Percentiles rank a stretch among this genome's conserved stretches.
These are phyloP conservation scores for Alternaria arbusti DNA, from an alignment of 2,329 filamentous ascomycete genomes.

Conservation along the genomic window DNA sequence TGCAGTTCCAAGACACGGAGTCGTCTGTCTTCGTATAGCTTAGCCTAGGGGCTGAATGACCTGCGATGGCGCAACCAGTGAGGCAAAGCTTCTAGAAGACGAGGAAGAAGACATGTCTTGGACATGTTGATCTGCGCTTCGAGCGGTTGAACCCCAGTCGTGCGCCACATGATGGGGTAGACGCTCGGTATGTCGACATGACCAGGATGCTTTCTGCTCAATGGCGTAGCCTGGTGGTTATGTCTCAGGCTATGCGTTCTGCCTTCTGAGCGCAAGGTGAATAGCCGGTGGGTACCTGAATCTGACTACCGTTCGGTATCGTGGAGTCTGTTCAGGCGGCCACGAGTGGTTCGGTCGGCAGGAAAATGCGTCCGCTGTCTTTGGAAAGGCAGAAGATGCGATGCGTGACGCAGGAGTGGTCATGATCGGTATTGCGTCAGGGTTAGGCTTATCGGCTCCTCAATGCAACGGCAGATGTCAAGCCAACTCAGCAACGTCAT, in stretches of 20 bases:
- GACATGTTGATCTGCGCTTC: conserved; percentile 12
- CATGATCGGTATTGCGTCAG: not conserved
- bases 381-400: not conserved
- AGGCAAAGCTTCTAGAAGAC: conserved; percentile 7
- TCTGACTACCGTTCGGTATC: conserved; percentile 5
- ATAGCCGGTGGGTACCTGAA: conserved; percentile 24
- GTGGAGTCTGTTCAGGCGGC: not conserved
- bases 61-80: not conserved
- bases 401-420: not conserved
- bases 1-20: not conserved
- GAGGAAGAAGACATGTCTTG: not conserved
- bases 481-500: not conserved
- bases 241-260: not conserved
- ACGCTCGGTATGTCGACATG: not conserved
- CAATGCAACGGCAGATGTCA: not conserved
- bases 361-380: not conserved
- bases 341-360: conserved; percentile 6
- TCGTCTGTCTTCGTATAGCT: not conserved
- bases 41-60: not conserved
- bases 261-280: not conserved
- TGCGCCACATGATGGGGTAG: conserved; percentile 16
- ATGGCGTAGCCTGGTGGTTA: not conserved
- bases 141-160: conserved; percentile 22
- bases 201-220: not conserved
- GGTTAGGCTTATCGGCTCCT: not conserved